Base-by-base conservation (phyloP, 257 asterid genomes). In the Thymus quinquecostatus region DNA sequence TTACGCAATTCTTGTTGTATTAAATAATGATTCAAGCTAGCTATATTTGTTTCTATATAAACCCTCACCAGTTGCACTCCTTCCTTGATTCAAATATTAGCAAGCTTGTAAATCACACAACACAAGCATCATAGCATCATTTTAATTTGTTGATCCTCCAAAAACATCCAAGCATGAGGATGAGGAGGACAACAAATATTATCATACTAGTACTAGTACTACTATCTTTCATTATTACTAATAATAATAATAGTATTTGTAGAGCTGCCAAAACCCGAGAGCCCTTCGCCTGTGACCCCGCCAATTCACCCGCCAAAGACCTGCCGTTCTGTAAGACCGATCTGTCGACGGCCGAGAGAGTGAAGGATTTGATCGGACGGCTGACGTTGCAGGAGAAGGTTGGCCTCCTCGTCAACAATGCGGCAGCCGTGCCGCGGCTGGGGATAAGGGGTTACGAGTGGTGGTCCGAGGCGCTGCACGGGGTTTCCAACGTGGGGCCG, bases 391-490 rank as follows among this genome's bases (percentile, higher is more conserved):
- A 81, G 64, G 97, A 92, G 82, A 89, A 92, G 79, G 89, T 89
- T 1, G 69, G 67, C 72, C 76, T 92, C 53, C 59, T 92, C 4
- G 90, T 53, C 10, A 85, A 80, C 82, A 82, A 69, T 66, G 96
- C 96, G 0, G 87, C 81, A 2, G 83, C 86, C 21, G 90, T 92
- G 76, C 85, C 86, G 1, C 77, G 97, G 61, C 85, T 92, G 40
- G 97, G 97, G 21, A 80, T 92, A 55, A 60, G 65, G 59, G 82
- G 82, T 0, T 92, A 92, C 72, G 90, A 92, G 63, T 92, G 97
- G 97, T 92, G 97, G 96, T 92, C 97, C 53, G 97, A 92, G 82
- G 97, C 96, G 13, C 90, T 92, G 33, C 96, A 92, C 68, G 98
- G 98, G 4, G 88, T 92, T 9, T 89, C 98, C 0, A 69, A 87